These are phyloP conservation scores for Sphagnum fallax DNA, from an alignment of 228 moss, liverwort and hornwort genomes.

Conservation along the genomic window DNA sequence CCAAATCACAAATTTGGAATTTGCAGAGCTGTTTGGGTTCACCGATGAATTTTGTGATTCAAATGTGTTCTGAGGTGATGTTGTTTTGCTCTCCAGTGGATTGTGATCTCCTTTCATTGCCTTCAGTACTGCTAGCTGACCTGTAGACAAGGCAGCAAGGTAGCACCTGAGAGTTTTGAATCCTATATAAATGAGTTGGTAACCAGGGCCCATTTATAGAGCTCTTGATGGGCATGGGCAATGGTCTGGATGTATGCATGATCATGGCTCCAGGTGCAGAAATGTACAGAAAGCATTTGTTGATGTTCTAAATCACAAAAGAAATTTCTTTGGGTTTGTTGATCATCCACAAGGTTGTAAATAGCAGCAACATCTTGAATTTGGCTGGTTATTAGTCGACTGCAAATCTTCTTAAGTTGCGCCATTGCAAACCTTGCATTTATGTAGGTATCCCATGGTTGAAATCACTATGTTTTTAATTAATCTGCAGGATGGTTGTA, in stretches of 20 bases:
- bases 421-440: too few relatives aligned
- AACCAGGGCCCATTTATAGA: slow-evolving; percentile 91
- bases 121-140: not conserved
- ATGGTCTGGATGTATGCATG: slow-evolving; percentile 7
- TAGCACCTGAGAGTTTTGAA: not conserved
- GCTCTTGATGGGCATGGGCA: slow-evolving; percentile 93
- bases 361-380: too few relatives aligned
- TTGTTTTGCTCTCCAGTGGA: not conserved
- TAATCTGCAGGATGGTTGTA: not conserved
- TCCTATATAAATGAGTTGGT: not conserved
- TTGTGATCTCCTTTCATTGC: not conserved
- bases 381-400: too few relatives aligned
- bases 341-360: too few relatives aligned
- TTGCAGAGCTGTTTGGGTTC: too few relatives aligned
- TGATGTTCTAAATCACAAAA: slow-evolving; percentile 16
- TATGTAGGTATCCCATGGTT: not conserved
- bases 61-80: not conserved
- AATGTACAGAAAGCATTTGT: slow-evolving; percentile 54
- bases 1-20: too few relatives aligned
- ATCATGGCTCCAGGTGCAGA: slow-evolving; percentile 35
- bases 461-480: not conserved
- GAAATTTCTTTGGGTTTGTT: too few relatives aligned
- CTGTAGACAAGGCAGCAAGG: not conserved
- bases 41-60: not conserved
- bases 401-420: too few relatives aligned